These are phyloP conservation scores for Euphorbia corollata DNA, from an alignment of 441 rosid species.

Conservation along the genomic window DNA sequence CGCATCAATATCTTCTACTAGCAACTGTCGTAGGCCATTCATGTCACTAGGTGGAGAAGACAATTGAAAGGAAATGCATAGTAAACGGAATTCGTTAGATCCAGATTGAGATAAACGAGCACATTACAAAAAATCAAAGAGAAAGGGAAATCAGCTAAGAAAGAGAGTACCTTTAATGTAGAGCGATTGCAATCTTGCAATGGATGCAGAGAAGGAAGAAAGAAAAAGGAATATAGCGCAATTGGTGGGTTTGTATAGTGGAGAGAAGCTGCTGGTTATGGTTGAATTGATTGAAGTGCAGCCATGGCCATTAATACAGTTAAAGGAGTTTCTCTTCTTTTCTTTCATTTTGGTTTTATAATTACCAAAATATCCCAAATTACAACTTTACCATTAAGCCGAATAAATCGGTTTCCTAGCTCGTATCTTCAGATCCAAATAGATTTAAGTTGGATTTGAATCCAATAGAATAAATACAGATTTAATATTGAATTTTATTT, in stretches of 20 bases:
- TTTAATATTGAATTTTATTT: no score
- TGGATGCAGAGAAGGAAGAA: background rate
- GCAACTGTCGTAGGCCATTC: background rate
- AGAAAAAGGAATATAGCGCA: background rate
- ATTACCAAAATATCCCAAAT: background rate
- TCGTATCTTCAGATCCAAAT: no score
- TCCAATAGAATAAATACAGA: no score
- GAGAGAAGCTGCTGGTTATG: background rate
- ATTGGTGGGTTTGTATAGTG: background rate
- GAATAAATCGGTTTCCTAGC: no score
- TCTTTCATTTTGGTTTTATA: background rate
- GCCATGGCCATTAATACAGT: background rate
- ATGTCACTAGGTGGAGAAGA: background rate
- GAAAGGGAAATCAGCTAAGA: background rate
- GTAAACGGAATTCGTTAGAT: background rate
- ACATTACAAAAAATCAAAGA: background rate
- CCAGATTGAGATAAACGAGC: background rate
- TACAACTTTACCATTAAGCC: background rate
- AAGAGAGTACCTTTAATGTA: background rate
- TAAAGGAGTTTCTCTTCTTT: background rate
- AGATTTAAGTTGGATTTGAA: no score
- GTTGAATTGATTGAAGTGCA: background rate
- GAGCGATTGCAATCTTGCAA: background rate
- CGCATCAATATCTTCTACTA: background rate
- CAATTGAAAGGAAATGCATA: background rate